phyloP scores from a whole-genome alignment of 2,329 filamentous ascomycete genomes.

The Tolypocladium pustulatum region DNA sequence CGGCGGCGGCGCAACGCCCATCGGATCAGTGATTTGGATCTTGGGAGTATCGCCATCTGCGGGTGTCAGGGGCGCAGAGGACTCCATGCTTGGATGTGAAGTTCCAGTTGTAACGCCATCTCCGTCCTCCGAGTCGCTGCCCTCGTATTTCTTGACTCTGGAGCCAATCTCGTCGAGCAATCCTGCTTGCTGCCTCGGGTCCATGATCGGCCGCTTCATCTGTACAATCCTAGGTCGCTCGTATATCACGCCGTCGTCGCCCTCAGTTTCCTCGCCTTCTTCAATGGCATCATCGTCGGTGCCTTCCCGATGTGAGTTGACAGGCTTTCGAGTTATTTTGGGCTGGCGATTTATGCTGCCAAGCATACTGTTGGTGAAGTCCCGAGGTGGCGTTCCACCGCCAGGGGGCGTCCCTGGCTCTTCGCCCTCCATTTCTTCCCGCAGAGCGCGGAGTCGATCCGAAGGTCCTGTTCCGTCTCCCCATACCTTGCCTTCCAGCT shows the following conservation, averaged over 20 bases:
- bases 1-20: conserved; percentile 23
- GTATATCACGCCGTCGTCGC: conserved; percentile 51
- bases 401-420: conserved; percentile 34
- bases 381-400: conserved; percentile 41
- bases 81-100: conserved; percentile 65
- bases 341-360: conserved; percentile 58
- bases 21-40: conserved; percentile 43
- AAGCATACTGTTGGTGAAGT: conserved; percentile 63
- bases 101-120: conserved; percentile 62
- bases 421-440: conserved; percentile 82
- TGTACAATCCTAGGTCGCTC: conserved; percentile 74
- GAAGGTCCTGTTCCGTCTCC: conserved; percentile 74
- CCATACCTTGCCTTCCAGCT: conserved; percentile 89
- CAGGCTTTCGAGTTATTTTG: conserved; percentile 43
- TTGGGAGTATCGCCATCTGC: conserved; percentile 50
- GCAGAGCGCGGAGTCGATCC: conserved; percentile 80
- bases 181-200: conserved; percentile 55
- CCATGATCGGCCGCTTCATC: conserved; percentile 59
- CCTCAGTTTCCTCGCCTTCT: conserved; percentile 40
- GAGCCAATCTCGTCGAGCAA: conserved; percentile 61
- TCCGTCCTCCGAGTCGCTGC: conserved; percentile 60
- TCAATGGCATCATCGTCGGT: conserved; percentile 34
- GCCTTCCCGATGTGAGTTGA: conserved; percentile 19
- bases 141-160: conserved; percentile 64
- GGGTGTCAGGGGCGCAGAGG: conserved; percentile 57